phyloP scores from a whole-genome alignment of 1,284 basidiomycete species.

The Waitea zeae region DNA sequence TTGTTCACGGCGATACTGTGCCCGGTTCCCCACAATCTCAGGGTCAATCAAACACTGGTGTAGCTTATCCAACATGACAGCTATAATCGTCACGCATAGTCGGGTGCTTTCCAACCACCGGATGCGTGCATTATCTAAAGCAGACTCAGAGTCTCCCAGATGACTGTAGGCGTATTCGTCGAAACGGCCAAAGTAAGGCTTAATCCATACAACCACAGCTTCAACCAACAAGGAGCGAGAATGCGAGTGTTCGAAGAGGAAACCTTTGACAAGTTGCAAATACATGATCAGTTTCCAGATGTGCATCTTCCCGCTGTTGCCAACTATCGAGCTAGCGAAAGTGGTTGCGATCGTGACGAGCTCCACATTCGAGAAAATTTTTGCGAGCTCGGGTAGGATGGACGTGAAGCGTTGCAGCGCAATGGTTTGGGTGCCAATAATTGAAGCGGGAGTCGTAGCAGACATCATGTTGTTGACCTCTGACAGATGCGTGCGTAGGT shows the following conservation, averaged over 20 bases:
- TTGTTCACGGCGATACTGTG: slow-evolving; percentile 62
- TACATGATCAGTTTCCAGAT: slow-evolving; percentile 93
- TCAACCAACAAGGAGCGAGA: slow-evolving; percentile 76
- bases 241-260: slow-evolving; percentile 72
- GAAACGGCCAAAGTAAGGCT: slow-evolving; percentile 86
- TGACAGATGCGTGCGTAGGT: slow-evolving; percentile 56
- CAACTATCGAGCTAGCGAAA: slow-evolving; percentile 75
- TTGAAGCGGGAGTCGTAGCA: slow-evolving; percentile 57
- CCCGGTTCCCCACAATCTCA: slow-evolving; percentile 39
- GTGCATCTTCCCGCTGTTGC: slow-evolving; percentile 72
- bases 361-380: slow-evolving; percentile 67
- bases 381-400: slow-evolving; percentile 74
- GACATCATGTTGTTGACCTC: slow-evolving; percentile 88
- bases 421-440: slow-evolving; percentile 91
- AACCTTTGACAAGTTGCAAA: slow-evolving; percentile 77
- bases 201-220: slow-evolving; percentile 83
- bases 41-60: slow-evolving; percentile 68
- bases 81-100: slow-evolving; percentile 70
- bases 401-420: slow-evolving; percentile 90
- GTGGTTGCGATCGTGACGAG: slow-evolving; percentile 73
- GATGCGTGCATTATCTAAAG: slow-evolving; percentile 61
- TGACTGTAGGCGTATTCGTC: slow-evolving; percentile 59
- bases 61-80: slow-evolving; percentile 83
- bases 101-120: slow-evolving; percentile 84
- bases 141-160: slow-evolving; percentile 43